Percentiles rank a stretch among this genome's conserved stretches.
phyloP scores from a whole-genome alignment of 75 land plant species.

The Azolla pinnata region DNA sequence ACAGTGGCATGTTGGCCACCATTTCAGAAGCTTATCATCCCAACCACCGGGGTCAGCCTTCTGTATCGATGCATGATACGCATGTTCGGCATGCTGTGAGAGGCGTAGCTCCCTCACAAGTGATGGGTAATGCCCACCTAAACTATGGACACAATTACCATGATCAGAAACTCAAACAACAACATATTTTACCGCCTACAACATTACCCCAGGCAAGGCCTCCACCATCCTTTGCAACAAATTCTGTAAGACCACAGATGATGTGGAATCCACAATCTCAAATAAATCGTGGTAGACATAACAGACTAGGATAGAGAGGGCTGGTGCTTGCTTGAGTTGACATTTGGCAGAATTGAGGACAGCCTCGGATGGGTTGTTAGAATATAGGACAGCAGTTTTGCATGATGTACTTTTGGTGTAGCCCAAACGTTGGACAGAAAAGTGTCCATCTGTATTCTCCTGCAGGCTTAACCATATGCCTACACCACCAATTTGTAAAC shows the following conservation, averaged over 20 bases:
- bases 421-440: constrained; percentile 1
- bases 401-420: not conserved
- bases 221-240: not conserved
- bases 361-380: not conserved
- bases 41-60: not conserved
- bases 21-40: not conserved
- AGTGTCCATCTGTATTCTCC: not conserved
- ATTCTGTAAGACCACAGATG: not conserved
- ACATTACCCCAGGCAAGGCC: not conserved
- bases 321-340: not conserved
- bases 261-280: not conserved
- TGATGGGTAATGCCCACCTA: not conserved
- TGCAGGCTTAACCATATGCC: not conserved
- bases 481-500: constrained; percentile 1
- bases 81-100: not conserved
- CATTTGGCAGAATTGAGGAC: too few species aligned
- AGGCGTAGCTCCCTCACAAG: not conserved
- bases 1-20: not conserved
- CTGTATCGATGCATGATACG: not conserved
- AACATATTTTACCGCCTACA: not conserved
- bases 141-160: not conserved
- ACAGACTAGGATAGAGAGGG: not conserved
- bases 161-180: not conserved
- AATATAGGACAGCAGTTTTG: not conserved
- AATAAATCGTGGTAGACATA: not conserved